Evolutionary conservation across 805 yeast species (phyloP), one percentile per base, ranked within the genome.

Genomic region (Blastobotrys muscicola): DNA sequence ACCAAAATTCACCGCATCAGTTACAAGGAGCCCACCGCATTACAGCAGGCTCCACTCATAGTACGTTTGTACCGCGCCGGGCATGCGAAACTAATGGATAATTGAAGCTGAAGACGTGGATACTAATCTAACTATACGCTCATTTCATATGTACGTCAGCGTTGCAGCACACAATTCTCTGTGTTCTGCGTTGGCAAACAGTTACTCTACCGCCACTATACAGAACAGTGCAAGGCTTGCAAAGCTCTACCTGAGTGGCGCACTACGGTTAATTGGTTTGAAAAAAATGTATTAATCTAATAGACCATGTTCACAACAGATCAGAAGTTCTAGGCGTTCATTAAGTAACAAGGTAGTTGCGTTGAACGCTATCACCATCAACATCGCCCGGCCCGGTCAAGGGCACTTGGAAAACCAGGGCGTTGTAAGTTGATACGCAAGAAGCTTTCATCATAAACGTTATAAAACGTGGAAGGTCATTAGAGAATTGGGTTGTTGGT

Each of bases 401-500:
- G 54, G 50, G 49, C 50, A 36, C 46, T 26, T 26, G 49, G 34
- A 36, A 35, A 31, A 43, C 36, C 49, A 54, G 56, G 58, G 51
- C 45, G 39, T 37, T 29, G 42, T 51, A 48, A 43, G 56, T 41
- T 42, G 46, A 38, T 44, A 52, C 59, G 58, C 59, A 45, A 26
- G 36, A 33, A 52, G 45, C 39, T 47, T 52, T 56, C 60, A 56
- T 56, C 60, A 56, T 56, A 45, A 45, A 50, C 56, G 55, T 54
- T 46, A 42, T 48, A 56, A 56, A 56, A 56, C 60, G 58, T 56
- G 59, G 59, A 55, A 55, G 59, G 59, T 53, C 54, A 53, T 53
- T 52, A 29, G 43, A 44, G 56, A 49, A 45, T 35, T 20, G 38
- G 13, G 4, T 31, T 31, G 33, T 31, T 11, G 13, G 13, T 11